Percentiles rank a stretch among this genome's conserved stretches.
phyloP scores from a whole-genome alignment of 371 early-diverging fungal species.

The Smittium mucronatum region DNA sequence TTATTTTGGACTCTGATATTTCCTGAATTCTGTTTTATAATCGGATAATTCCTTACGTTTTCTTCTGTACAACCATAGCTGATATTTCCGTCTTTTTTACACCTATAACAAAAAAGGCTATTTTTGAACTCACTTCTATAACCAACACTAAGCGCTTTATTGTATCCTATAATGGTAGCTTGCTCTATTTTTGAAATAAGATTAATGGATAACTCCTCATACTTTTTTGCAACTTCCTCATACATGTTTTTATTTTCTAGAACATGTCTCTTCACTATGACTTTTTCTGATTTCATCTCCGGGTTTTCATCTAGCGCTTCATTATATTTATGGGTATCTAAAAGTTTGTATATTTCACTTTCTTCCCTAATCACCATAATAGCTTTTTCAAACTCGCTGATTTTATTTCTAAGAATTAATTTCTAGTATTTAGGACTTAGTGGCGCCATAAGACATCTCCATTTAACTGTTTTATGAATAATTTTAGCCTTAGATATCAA shows the following conservation, averaged over 20 bases:
- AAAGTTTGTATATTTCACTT: conserved; percentile 2
- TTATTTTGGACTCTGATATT: neutral
- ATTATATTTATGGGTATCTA: conserved; percentile 2
- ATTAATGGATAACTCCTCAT: neutral
- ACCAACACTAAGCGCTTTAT: neutral
- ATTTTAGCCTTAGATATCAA: neutral
- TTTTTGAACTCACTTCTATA: neutral
- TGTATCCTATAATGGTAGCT: neutral
- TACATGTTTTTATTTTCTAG: neutral
- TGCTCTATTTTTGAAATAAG: neutral
- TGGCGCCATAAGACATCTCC: neutral
- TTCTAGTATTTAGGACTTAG: conserved; percentile 5
- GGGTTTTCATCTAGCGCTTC: neutral
- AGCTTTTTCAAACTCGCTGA: conserved; percentile 1
- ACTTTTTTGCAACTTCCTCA: neutral
- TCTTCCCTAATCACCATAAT: neutral
- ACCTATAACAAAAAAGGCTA: neutral
- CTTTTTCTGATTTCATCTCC: neutral
- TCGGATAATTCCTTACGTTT: neutral
- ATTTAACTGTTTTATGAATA: neutral
- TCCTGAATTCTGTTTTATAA: neutral
- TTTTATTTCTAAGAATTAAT: conserved; percentile 1
- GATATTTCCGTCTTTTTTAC: neutral
- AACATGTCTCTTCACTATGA: neutral
- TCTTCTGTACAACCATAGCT: neutral